Conservation (phyloP, 129 eudicot genomes). For the carrot (Daucus carota) region DNA sequence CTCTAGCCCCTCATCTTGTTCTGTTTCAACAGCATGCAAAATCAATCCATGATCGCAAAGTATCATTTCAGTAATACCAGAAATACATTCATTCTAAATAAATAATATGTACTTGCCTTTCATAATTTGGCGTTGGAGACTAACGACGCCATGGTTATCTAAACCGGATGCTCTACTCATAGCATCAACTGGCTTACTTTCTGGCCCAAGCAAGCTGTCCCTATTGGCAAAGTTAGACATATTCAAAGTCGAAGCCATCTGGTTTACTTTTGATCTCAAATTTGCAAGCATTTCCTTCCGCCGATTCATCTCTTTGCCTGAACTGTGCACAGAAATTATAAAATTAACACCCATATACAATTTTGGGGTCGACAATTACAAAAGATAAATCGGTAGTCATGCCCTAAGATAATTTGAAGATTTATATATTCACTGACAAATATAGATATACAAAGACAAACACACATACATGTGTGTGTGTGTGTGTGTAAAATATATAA, state of each 20-base stretch:
- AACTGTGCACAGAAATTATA: slow-evolving; percentile 34
- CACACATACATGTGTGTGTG: neutral
- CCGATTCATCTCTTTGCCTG: slow-evolving; percentile 90
- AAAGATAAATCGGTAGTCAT: neutral
- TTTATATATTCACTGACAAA: neutral
- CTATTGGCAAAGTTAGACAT: slow-evolving; percentile 89
- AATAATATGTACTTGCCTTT: slow-evolving; percentile 50
- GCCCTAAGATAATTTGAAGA: neutral
- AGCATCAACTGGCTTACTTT: slow-evolving; percentile 84
- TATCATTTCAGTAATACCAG: neutral
- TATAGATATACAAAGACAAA: no score
- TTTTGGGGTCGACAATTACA: neutral
- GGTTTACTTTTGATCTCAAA: slow-evolving; percentile 79
- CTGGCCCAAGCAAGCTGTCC: slow-evolving; percentile 98
- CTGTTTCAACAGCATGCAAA: slow-evolving; percentile 25
- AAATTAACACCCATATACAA: neutral
- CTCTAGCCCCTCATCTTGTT: slow-evolving; percentile 95
- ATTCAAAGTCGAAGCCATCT: slow-evolving; percentile 87
- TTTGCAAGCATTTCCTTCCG: slow-evolving; percentile 71
- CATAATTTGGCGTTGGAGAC: slow-evolving; percentile 87
- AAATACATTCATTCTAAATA: neutral
- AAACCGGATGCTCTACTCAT: slow-evolving; percentile 71
- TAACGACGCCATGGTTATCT: slow-evolving; percentile 71
- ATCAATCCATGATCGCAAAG: neutral
- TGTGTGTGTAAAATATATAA: no score